Evolutionary conservation across 495 filamentous ascomycete species (phyloP), one percentile per base, ranked within the genome.

Genomic region (Trichoderma asperelloides): DNA sequence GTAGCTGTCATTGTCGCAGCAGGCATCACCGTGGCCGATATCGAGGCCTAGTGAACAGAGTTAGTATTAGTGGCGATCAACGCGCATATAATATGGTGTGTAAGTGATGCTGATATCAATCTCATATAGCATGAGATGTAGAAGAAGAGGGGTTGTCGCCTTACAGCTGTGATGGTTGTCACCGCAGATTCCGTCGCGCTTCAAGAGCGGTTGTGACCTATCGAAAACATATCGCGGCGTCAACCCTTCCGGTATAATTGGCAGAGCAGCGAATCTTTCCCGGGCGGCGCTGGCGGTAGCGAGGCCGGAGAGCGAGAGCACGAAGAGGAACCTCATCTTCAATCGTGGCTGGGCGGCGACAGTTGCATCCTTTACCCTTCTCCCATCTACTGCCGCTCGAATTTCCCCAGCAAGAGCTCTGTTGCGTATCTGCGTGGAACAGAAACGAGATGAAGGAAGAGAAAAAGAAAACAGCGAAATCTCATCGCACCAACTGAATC

Each of bases 1-100:
- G 65, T 77, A 76, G 27, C 65, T 39, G 62, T 72, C 70, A 60
- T 76, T 75, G 4, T 2, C 0, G 45, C 75, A 77, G 63, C 75
- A 77, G 0, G 12, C 6, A 5, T 21, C 28, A 21, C 68, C 7
- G 0, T 66, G 57, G 3, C 70, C 67, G 5, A 68, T 63, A 21
- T 76, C 74, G 0, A 71, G 60, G 49, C 74, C 74, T 67, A 33
- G 2, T 62, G 60, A 65, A 41, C 71, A 3, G 11, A 15, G 43
- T 15, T 47, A 13, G 47, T 51, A 51, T 51, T 51, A 37, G 70
- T 3, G 33, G 65, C 45, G 12, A 64, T 28, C 62, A 39, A 64
- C 12, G 55, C 23, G n/a, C 2, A 1, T n/a, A 23, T 23, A 8
- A 51, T 4, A 23, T 15, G 3, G 21, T 9, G 18, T 9, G 7